phyloP scores from a whole-genome alignment of 1,139 yeast species.

The Yamadazyma siamensis region DNA sequence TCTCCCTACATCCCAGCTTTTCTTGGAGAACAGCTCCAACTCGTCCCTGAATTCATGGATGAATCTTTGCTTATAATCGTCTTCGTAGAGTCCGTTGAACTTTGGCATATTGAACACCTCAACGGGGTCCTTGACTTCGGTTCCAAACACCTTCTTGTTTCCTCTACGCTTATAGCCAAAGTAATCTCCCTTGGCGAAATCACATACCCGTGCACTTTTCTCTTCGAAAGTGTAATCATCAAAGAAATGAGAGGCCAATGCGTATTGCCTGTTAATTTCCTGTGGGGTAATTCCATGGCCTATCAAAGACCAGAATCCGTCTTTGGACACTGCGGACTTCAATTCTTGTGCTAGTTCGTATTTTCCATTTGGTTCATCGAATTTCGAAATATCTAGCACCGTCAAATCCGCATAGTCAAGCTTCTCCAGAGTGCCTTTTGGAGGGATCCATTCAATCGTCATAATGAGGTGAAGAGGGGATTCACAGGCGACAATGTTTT shows the following conservation, averaged over 20 bases:
- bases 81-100: conserved; percentile 24
- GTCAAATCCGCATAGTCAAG: conserved; percentile 33
- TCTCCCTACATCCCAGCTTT: conserved; percentile 21
- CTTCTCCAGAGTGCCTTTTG: conserved; percentile 21
- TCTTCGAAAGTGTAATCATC: conserved; percentile 23
- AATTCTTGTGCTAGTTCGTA: conserved; percentile 23
- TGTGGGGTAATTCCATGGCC: conserved; percentile 24
- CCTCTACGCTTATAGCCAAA: conserved; percentile 29
- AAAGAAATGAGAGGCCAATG: conserved; percentile 28
- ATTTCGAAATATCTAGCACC: conserved; percentile 23
- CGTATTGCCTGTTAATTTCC: conserved; percentile 24
- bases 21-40: conserved; percentile 20
- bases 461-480: conserved; percentile 4
- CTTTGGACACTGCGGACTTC: conserved; percentile 22
- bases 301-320: conserved; percentile 32
- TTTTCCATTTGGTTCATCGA: conserved; percentile 26
- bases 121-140: conserved; percentile 26
- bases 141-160: conserved; percentile 23
- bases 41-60: conserved; percentile 19
- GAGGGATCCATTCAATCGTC: conserved; percentile 21
- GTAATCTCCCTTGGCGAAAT: conserved; percentile 28
- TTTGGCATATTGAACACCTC: conserved; percentile 34
- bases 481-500: conserved; percentile 5
- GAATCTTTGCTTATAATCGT: conserved; percentile 22
- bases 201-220: conserved; percentile 22